Evolutionary conservation across 805 yeast genomes (phyloP), one percentile per base, ranked within the genome.

Genomic region (Yarrowia hollandica): DNA sequence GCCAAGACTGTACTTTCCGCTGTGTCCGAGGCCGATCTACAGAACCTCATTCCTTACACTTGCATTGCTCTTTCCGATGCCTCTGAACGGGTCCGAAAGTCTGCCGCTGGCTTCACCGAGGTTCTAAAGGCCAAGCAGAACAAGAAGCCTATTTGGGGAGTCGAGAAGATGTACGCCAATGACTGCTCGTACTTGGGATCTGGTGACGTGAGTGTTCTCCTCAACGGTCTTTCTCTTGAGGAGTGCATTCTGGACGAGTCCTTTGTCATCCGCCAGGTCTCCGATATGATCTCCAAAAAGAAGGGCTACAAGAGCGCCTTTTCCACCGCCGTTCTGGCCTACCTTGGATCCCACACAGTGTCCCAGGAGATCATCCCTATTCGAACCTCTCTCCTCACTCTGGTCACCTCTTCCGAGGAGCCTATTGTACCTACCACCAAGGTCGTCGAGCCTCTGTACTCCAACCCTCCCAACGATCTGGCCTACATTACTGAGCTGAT

Each of bases 101-200:
- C 64, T 1, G 69, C 74, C 2, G 67, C 68, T 6, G 46, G 39
- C 2, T 59, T 67, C n/a, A 16, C 72, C 10, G 34, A 26, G 46
- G 21, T 57, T 9, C 63, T 74, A 12, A 42, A 60, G 16, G 66
- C 68, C 5, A 63, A 72, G 18, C 59, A 62, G 9, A 30, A 64
- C 42, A 64, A 64, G 57, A 39, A 55, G 28, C 28, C 64, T 16
- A 44, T 64, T 62, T 62, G 68, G 7, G 75, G 69, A 1, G 26
- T 66, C 11, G 16, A 48, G 39, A 48, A 30, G 39, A 22, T 48
- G 10, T 71, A 71, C 31, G 56, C 65, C 15, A 75, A 90, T 14
- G 91, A 86, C 67, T 90, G 86, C 11, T 67, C 67, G 3, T 69
- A 74, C 8, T 65, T 75, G 11, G 75, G 80, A 2, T 66, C 73